phyloP scores from a whole-genome alignment of 2,329 filamentous ascomycete species.

The Gaeumannomyces sp. region DNA sequence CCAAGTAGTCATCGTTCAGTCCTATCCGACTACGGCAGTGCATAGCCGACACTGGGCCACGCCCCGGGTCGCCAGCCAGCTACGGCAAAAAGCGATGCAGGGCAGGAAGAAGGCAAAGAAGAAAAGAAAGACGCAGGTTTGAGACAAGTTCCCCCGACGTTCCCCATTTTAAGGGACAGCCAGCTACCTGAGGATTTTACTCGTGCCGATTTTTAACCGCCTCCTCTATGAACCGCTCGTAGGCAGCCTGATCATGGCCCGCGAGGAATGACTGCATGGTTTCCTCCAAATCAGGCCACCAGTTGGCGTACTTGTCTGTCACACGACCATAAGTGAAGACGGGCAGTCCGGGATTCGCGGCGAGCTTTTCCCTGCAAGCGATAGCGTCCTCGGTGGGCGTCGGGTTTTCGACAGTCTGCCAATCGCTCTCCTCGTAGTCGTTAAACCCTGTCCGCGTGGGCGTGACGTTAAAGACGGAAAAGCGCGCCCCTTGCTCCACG shows the following conservation, averaged over 20 bases:
- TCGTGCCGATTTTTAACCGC: background rate
- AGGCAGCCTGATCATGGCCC: constrained; percentile 2
- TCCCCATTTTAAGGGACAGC: no score
- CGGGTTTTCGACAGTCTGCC: no score
- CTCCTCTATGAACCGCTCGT: background rate
- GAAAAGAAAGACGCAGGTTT: no score
- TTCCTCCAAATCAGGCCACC: background rate
- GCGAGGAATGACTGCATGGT: background rate
- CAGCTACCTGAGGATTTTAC: no score
- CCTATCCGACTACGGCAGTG: no score
- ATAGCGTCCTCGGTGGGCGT: no score
- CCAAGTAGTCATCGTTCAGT: no score
- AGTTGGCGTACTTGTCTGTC: background rate
- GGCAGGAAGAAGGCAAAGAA: no score
- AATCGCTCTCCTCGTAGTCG: background rate
- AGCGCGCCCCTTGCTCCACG: background rate
- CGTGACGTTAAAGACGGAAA: background rate
- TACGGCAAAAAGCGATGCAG: no score
- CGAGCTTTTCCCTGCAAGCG: background rate
- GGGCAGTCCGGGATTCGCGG: background rate
- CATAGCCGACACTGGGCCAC: no score
- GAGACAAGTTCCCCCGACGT: no score
- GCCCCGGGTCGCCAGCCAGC: no score
- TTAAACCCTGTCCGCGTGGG: background rate
- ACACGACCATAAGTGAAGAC: constrained; percentile 1